Conservation (phyloP, 2,329 filamentous ascomycete species). For the Gaeumannomyces tritici region DNA sequence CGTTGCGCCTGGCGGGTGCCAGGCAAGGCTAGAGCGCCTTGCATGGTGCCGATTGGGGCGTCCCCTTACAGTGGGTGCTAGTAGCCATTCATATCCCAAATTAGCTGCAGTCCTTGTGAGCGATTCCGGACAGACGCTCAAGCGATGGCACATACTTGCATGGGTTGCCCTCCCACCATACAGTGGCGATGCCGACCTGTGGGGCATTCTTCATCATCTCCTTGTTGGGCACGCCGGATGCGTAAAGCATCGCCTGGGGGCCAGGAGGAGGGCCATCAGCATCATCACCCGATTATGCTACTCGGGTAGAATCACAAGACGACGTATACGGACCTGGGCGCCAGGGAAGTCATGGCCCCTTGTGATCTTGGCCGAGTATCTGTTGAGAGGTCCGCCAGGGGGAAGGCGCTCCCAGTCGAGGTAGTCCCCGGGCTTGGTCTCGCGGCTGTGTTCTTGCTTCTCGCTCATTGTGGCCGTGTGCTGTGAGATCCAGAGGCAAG, state of each 20-base stretch:
- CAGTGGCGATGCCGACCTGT: slow-evolving; percentile 81
- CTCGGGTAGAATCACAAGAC: background rate
- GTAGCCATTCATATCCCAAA: background rate
- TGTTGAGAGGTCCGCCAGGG: slow-evolving; percentile 57
- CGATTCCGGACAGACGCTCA: background rate
- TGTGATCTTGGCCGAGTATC: slow-evolving; percentile 77
- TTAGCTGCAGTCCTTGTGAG: background rate
- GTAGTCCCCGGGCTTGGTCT: slow-evolving; percentile 42
- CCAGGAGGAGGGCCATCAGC: background rate
- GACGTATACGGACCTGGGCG: slow-evolving; percentile 55
- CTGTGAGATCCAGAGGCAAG: background rate
- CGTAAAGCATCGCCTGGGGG: slow-evolving; percentile 81
- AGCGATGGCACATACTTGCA: slow-evolving; percentile 56
- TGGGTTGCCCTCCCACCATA: slow-evolving; percentile 97
- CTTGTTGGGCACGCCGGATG: slow-evolving; percentile 74
- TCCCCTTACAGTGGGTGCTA: slow-evolving; percentile 30
- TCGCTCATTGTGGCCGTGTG: background rate
- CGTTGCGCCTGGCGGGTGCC: background rate
- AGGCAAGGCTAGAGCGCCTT: background rate
- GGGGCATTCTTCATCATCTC: slow-evolving; percentile 83
- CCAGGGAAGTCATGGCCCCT: slow-evolving; percentile 83
- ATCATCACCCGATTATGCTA: background rate
- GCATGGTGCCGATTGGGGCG: background rate
- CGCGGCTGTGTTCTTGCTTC: slow-evolving; percentile 3
- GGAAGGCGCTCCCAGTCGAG: slow-evolving; percentile 42